phyloP scores from a whole-genome alignment of 257 asterid species.

The Fraxinus excelsior region DNA sequence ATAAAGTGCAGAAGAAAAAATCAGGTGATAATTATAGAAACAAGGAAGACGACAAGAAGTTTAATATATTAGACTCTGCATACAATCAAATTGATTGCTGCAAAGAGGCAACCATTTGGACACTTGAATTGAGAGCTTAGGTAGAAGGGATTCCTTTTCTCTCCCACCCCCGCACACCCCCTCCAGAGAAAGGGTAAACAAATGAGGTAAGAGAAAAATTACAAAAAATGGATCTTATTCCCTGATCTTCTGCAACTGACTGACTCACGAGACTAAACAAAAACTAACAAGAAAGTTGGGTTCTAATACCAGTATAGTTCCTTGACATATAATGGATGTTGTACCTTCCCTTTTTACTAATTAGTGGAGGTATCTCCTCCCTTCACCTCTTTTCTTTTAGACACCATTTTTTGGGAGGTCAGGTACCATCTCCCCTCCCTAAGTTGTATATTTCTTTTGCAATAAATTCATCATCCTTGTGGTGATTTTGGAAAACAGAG shows the following conservation, averaged over 20 bases:
- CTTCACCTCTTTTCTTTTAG: not conserved
- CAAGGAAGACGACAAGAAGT: constrained; percentile 17
- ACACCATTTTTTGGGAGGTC: not conserved
- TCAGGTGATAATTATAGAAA: constrained; percentile 1
- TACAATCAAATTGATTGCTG: constrained; percentile 1
- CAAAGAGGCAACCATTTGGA: not conserved
- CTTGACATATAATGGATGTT: not conserved
- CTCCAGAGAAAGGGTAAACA: not conserved
- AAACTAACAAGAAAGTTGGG: not conserved
- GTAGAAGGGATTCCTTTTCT: not conserved
- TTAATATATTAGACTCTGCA: not conserved
- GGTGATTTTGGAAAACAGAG: not conserved
- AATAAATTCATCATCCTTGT: not conserved
- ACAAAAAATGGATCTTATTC: not conserved
- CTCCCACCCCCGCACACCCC: not conserved
- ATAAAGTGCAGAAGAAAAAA: constrained; percentile 24
- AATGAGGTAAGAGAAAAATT: not conserved
- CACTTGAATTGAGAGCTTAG: not conserved
- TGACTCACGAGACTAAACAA: not conserved
- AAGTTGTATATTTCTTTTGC: not conserved
- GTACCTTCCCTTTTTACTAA: not conserved
- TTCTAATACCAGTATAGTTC: not conserved
- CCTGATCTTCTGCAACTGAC: not conserved
- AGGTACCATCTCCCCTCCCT: not conserved
- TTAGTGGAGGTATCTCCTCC: not conserved